Evolutionary conservation across 176 grass and related monocot species (phyloP).

Genomic region (Oryza glaberrima): DNA sequence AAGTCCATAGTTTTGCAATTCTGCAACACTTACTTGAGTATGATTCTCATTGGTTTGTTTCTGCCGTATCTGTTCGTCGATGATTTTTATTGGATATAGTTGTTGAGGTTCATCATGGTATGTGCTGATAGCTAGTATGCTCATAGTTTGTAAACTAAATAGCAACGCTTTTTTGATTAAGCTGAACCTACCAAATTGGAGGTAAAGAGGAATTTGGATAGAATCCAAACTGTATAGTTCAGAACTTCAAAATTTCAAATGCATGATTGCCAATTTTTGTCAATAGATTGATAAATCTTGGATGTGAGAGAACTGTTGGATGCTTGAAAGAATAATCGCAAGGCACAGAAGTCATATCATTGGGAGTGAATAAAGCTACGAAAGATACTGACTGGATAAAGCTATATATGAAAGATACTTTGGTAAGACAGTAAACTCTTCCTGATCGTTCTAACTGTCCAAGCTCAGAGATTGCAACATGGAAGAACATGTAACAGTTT

Average conservation of each 20-base stretch:
- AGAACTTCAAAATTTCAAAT: background rate
- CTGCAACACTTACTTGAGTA: background rate
- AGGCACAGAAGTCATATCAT: background rate
- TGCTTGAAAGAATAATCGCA: background rate
- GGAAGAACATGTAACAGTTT: background rate
- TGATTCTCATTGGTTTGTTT: background rate
- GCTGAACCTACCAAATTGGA: background rate
- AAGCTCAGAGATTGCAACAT: background rate
- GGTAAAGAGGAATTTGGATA: background rate
- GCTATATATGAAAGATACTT: no score
- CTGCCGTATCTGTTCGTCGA: background rate
- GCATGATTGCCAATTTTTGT: conserved; percentile 8
- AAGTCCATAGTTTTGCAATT: background rate
- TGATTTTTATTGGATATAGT: conserved; percentile 6
- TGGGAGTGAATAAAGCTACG: conserved; percentile 1
- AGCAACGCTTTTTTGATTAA: background rate
- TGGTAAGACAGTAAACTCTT: background rate
- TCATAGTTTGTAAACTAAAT: background rate
- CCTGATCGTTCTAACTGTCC: conserved; percentile 11
- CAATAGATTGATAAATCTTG: background rate
- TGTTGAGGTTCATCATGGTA: background rate
- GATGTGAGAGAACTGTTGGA: background rate
- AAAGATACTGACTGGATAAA: background rate
- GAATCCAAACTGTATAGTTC: background rate
- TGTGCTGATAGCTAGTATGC: background rate